A percentile compares a stretch with the other conserved stretches of the same genome.
phyloP scores from a whole-genome alignment of 2,329 filamentous ascomycete species.

The Thelonectria discophora region DNA sequence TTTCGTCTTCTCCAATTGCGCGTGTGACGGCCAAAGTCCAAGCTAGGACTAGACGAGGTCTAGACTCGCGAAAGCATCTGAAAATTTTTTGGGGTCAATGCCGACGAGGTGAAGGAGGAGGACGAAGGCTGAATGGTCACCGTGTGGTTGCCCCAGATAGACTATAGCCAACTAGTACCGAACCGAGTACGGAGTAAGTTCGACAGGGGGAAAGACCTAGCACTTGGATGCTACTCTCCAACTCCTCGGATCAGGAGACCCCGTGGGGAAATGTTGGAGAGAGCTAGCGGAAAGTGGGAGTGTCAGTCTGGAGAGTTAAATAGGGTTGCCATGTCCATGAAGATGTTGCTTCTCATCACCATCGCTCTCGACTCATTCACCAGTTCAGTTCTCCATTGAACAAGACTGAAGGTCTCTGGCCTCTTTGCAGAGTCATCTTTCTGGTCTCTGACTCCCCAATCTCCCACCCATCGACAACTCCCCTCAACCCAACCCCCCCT shows the following conservation, averaged over 20 bases:
- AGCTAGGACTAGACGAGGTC: slow-evolving; percentile 17
- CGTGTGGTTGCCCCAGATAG: no score
- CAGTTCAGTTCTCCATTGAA: not conserved
- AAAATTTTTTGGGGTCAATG: slow-evolving; percentile 9
- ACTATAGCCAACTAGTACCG: not conserved
- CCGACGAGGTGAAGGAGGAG: not conserved
- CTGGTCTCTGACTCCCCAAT: no score
- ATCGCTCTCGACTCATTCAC: not conserved
- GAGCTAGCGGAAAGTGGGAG: slow-evolving; percentile 10
- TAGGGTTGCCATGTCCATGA: slow-evolving; percentile 15
- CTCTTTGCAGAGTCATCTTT: not conserved
- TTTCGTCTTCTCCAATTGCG: slow-evolving; percentile 9
- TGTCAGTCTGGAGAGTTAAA: slow-evolving; percentile 10
- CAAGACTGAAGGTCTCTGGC: not conserved
- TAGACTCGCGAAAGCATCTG: slow-evolving; percentile 11
- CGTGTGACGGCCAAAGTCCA: slow-evolving; percentile 9
- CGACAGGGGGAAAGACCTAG: not conserved
- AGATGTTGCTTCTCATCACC: slow-evolving; percentile 1
- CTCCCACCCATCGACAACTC: no score
- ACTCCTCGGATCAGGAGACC: slow-evolving; percentile 20
- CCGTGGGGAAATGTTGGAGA: slow-evolving; percentile 31
- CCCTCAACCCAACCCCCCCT: not conserved
- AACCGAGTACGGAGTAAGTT: no score
- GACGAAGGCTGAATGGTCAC: not conserved
- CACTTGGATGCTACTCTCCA: slow-evolving; percentile 8